phyloP scores from a whole-genome alignment of 352 stramenopile species.

The Globisporangium nunn region DNA sequence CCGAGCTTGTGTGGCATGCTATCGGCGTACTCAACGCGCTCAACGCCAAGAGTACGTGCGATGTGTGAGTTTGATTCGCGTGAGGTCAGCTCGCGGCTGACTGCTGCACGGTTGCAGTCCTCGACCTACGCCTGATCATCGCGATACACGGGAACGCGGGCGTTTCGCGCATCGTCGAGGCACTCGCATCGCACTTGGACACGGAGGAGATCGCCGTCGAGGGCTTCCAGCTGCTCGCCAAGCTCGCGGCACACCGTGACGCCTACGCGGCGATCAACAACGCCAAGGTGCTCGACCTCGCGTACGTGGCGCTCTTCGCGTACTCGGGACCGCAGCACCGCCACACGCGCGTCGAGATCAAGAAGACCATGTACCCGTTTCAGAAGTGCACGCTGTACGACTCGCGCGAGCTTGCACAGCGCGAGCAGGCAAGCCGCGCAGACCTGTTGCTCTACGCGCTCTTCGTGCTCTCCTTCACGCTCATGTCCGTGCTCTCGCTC shows the following conservation, averaged over 20 bases:
- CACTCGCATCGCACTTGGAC: constrained; percentile 56
- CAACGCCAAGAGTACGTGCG: constrained; percentile 35
- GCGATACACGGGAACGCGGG: constrained; percentile 43
- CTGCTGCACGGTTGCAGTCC: constrained; percentile 12
- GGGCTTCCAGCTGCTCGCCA: constrained; percentile 59
- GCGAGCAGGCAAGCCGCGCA: constrained; percentile 33
- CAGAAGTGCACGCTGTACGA: constrained; percentile 71
- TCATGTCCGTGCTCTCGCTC: constrained; percentile 36
- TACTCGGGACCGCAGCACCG: constrained; percentile 53
- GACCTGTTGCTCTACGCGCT: constrained; percentile 37
- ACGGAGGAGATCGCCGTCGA: constrained; percentile 72
- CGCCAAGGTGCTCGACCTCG: constrained; percentile 61
- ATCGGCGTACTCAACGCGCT: constrained; percentile 65
- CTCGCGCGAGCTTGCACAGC: constrained; percentile 29
- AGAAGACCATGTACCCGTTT: constrained; percentile 49
- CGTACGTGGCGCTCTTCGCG: constrained; percentile 61
- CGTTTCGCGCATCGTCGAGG: constrained; percentile 54
- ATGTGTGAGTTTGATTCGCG: not conserved
- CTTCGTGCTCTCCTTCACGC: constrained; percentile 36
- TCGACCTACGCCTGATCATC: constrained; percentile 43
- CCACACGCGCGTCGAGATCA: constrained; percentile 61
- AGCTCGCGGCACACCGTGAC: constrained; percentile 35
- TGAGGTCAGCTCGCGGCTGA: no score
- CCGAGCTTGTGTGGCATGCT: constrained; percentile 69
- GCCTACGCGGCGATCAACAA: constrained; percentile 47